Conservation (phyloP, 192 early-diverging fungal genomes). For the Gaertneriomyces semiglobifer region DNA sequence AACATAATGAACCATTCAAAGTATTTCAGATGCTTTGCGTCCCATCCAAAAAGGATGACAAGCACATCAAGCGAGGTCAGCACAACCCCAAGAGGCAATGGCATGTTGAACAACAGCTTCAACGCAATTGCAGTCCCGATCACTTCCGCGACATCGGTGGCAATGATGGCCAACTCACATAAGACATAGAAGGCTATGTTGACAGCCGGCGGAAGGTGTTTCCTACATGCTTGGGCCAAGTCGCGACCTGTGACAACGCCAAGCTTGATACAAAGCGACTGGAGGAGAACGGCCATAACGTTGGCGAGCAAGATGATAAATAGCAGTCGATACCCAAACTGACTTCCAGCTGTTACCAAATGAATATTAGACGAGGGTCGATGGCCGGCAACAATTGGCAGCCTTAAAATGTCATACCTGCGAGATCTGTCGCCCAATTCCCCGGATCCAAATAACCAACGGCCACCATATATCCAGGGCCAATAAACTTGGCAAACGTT, state of each 20-base stretch:
- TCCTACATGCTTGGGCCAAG: conserved; percentile 66
- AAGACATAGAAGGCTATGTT: conserved; percentile 68
- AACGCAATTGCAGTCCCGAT: conserved; percentile 86
- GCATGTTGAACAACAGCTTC: conserved; percentile 68
- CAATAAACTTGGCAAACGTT: conserved; percentile 39
- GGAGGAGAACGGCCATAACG: conserved; percentile 70
- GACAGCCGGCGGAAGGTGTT: conserved; percentile 53
- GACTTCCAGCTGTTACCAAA: conserved; percentile 56
- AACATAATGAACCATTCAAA: conserved; percentile 71
- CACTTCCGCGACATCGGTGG: conserved; percentile 81
- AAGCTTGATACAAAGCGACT: conserved; percentile 72
- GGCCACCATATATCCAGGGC: conserved; percentile 52
- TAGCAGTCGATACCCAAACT: conserved; percentile 69
- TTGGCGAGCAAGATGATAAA: conserved; percentile 74
- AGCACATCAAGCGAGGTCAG: conserved; percentile 73
- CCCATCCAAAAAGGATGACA: conserved; percentile 61
- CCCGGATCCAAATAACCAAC: conserved; percentile 65
- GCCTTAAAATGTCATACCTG: conserved; percentile 22
- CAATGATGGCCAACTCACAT: conserved; percentile 73
- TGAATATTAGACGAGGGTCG: neutral
- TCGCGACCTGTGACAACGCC: conserved; percentile 73
- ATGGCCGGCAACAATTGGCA: neutral
- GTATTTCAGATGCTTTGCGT: conserved; percentile 54
- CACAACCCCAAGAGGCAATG: conserved; percentile 69
- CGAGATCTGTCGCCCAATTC: conserved; percentile 63